Evolutionary conservation across 2,329 filamentous ascomycete genomes (phyloP), one percentile per base, ranked within the genome.

Genomic region (Fusarium sp.): DNA sequence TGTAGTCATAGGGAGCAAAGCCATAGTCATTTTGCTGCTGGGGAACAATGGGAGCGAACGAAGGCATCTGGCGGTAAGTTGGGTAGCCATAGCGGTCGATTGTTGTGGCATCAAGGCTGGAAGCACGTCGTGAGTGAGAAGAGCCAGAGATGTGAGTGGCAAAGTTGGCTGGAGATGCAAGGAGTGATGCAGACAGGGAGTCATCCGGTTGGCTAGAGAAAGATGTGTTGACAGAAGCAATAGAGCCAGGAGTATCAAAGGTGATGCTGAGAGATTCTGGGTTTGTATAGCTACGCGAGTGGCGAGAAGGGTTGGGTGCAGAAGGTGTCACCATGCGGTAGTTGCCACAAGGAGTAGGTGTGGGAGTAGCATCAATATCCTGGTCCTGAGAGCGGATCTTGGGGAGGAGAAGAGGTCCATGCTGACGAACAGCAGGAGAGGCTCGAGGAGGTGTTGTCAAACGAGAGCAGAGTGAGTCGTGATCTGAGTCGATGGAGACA

Each of bases 351-450:
- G 80, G 47, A 85, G 83, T 83, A 42, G 87, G 87, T 69, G 90
- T 88, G 86, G 80, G 48, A 86, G 83, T 83, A 41, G 87, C 87
- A 71, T 90, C 88, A 66, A 93, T 87, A 66, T 90, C 86, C 80
- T 95, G 92, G 81, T 97, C 93, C 81, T 96, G 93, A 42, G 88
- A 88, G 66, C 93, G 88, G 82, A 97, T 94, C 86, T 94, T 96
- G 76, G 93, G 93, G 32, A 97, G 85, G 63, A 97, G 84, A 50
- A 93, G 84, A 54, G 93, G 93, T 55, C 93, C 93, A 81, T 94
- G 91, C 66, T 93, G 91, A 66, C 90, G 87, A 73, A 94, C 88
- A 64, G 93, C 92, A 34, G 92, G 92, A 69, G 87, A 85, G 55
- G 86, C 87, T 55, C 85, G 83, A 42, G 85, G 82, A 41, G 92